Evolutionary conservation across 345 rosid genomes (phyloP).

Genomic region (Populus alba): DNA sequence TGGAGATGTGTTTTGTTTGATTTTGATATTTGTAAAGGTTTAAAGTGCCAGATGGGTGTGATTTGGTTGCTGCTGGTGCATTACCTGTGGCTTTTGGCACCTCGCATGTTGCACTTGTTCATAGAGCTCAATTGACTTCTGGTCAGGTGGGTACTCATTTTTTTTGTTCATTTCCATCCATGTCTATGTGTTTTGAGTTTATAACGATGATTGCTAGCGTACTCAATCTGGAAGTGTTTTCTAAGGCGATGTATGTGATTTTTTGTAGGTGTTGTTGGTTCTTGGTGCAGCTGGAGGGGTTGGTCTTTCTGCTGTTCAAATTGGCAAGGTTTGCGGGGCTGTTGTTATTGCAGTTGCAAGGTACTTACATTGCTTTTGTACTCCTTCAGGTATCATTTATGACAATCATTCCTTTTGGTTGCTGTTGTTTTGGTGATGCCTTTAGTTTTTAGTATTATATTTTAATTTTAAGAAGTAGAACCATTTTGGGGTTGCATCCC

Average conservation of each 20-base stretch:
- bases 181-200: not conserved
- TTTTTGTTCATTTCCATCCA: not conserved
- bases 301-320: slow-evolving; percentile 89
- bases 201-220: not conserved
- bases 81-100: slow-evolving; percentile 95
- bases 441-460: not conserved
- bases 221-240: too few relatives aligned
- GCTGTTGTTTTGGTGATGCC: not conserved
- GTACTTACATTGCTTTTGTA: slow-evolving; percentile 25
- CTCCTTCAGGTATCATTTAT: not conserved
- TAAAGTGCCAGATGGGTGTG: slow-evolving; percentile 74
- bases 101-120: slow-evolving; percentile 88
- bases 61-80: slow-evolving; percentile 79
- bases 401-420: not conserved
- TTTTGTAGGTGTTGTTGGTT: slow-evolving; percentile 69
- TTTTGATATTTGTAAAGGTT: slow-evolving; percentile 31
- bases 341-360: slow-evolving; percentile 82
- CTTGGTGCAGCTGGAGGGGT: slow-evolving; percentile 99
- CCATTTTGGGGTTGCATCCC: not conserved
- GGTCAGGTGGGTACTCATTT: slow-evolving; percentile 46
- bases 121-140: slow-evolving; percentile 66
- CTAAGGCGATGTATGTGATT: not conserved
- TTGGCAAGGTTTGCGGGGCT: slow-evolving; percentile 86
- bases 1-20: not conserved
- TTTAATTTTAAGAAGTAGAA: not conserved